Evolutionary conservation across 495 filamentous ascomycete species (phyloP).

Genomic region (Aspergillus bertholletiae): DNA sequence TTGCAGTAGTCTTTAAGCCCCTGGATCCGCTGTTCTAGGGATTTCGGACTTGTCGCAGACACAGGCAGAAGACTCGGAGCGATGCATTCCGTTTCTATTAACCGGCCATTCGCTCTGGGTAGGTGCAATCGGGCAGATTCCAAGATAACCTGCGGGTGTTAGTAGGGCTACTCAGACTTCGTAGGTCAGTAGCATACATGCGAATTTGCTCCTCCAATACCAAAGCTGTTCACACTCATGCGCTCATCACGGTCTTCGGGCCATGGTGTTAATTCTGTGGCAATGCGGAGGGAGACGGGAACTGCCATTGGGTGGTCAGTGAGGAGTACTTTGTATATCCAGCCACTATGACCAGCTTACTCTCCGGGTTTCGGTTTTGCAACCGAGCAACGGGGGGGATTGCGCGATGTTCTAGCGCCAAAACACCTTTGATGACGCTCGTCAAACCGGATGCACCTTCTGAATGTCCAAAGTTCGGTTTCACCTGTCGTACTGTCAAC

Average conservation of each 20-base stretch:
- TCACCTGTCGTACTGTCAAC: too few species aligned
- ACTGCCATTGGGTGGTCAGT: neutral
- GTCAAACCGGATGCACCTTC: slow-evolving; percentile 52
- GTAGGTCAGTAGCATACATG: slow-evolving; percentile 12
- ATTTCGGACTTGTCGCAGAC: too few species aligned
- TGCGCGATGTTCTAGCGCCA: slow-evolving; percentile 42
- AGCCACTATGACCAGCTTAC: too few species aligned
- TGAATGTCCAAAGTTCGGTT: slow-evolving; percentile 46
- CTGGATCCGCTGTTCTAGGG: too few species aligned
- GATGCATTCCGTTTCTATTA: too few species aligned
- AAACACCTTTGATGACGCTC: slow-evolving; percentile 50
- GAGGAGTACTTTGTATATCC: neutral
- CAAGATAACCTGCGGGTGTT: too few species aligned
- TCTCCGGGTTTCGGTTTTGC: slow-evolving; percentile 8
- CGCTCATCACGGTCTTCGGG: slow-evolving; percentile 12
- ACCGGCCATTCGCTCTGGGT: too few species aligned
- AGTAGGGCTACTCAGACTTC: neutral
- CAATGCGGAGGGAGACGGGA: neutral
- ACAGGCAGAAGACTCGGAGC: too few species aligned
- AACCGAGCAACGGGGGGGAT: slow-evolving; percentile 46
- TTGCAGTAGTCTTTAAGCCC: too few species aligned
- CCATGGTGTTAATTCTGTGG: slow-evolving; percentile 20
- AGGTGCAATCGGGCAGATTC: too few species aligned
- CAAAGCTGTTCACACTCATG: slow-evolving; percentile 30
- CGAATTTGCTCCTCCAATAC: slow-evolving; percentile 24